Conservation (phyloP, 2,329 filamentous ascomycete genomes). For the Falciphora oryzae region DNA sequence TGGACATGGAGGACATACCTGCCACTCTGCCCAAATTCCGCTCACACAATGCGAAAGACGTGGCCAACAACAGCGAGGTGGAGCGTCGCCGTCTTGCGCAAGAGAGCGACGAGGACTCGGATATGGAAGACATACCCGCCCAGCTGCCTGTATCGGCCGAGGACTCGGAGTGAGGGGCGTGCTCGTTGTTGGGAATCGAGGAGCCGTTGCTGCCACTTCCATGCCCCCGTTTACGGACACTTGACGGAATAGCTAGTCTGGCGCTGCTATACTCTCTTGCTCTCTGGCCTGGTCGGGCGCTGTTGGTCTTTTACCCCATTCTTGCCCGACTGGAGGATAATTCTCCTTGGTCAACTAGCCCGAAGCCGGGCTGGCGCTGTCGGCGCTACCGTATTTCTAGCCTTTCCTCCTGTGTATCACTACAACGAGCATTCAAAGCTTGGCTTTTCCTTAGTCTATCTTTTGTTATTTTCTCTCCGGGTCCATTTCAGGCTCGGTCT, state of each 20-base stretch:
- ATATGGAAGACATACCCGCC: slow-evolving; percentile 14
- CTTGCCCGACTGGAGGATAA: not conserved
- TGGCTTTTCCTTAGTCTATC: too few relatives aligned
- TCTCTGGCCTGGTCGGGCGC: too few relatives aligned
- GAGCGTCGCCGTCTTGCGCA: slow-evolving; percentile 13
- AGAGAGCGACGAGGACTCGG: slow-evolving; percentile 25
- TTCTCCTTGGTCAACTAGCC: too few relatives aligned
- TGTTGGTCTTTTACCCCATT: not conserved
- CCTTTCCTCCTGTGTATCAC: not conserved
- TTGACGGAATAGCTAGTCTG: not conserved
- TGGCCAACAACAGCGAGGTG: slow-evolving; percentile 22
- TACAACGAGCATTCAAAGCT: too few relatives aligned
- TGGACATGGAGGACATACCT: not conserved
- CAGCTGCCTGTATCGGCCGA: not conserved
- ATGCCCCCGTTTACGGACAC: not conserved
- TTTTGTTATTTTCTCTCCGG: too few relatives aligned
- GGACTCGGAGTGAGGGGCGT: not conserved
- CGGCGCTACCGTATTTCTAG: too few relatives aligned
- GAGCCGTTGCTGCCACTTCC: not conserved
- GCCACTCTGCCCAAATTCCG: not conserved
- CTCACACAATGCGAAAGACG: not conserved
- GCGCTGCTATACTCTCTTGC: not conserved
- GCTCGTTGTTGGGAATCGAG: not conserved
- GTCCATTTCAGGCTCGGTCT: not conserved
- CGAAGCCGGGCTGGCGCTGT: too few relatives aligned